Percentiles rank a stretch among this genome's conserved stretches.
phyloP scores from a whole-genome alignment of 345 rosid genomes.

The Turritis glabra region DNA sequence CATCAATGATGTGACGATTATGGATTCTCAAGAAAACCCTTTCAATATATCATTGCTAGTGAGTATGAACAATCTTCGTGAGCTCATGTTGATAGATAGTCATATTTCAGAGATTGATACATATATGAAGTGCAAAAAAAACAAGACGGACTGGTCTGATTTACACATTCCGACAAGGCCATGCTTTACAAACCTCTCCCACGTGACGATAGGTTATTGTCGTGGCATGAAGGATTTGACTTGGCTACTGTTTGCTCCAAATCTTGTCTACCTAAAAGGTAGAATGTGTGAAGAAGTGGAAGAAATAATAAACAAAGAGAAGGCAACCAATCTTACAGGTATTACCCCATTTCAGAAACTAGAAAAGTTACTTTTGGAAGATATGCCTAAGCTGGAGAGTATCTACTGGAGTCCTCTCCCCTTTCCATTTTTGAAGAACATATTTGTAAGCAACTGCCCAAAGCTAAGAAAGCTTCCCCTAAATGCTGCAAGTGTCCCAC shows the following conservation, averaged over 20 bases:
- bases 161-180: neutral
- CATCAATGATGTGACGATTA: no score
- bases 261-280: accelerated
- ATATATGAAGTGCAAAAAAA: no score
- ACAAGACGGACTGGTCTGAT: neutral
- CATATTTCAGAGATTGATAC: neutral
- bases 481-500: neutral
- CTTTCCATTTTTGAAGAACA: no score
- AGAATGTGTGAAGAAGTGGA: neutral
- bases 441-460: neutral
- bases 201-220: accelerated
- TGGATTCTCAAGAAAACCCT: no score
- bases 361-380: accelerated
- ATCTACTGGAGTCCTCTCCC: conserved; percentile 8
- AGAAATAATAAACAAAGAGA: conserved; percentile 3
- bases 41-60: no score
- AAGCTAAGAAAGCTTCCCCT: conserved; percentile 5
- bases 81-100: no score
- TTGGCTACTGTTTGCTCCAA: conserved; percentile 3
- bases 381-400: neutral
- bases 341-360: neutral
- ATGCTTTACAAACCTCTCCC: neutral
- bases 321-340: neutral
- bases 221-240: neutral
- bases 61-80: no score